Evolutionary conservation across 495 filamentous ascomycete species (phyloP).

Genomic region (Cenococcum geophilum): DNA sequence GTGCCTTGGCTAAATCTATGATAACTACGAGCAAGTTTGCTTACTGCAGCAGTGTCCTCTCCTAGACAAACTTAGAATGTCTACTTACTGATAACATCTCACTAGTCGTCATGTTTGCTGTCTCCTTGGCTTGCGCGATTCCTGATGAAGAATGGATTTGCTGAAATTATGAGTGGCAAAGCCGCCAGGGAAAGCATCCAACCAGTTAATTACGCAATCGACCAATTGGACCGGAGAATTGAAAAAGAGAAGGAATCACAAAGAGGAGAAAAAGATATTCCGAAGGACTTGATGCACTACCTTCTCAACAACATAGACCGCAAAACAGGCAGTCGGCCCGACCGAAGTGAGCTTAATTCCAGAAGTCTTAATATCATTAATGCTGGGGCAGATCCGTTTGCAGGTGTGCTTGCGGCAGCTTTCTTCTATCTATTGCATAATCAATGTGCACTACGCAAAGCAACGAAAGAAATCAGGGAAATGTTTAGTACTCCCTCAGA

Average conservation of each 20-base stretch:
- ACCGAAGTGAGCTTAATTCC: not conserved
- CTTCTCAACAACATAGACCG: not conserved
- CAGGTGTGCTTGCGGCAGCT: slow-evolving; percentile 24
- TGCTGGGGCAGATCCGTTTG: slow-evolving; percentile 20
- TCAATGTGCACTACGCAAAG: slow-evolving; percentile 21
- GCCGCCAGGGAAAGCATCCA: too few species aligned
- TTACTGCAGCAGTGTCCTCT: not conserved
- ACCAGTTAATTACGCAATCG: too few species aligned
- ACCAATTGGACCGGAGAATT: not conserved
- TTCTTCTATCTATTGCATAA: slow-evolving; percentile 37
- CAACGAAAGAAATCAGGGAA: slow-evolving; percentile 30
- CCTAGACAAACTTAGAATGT: too few species aligned
- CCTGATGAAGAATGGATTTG: too few species aligned
- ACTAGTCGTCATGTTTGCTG: too few species aligned
- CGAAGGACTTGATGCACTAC: not conserved
- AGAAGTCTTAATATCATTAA: not conserved
- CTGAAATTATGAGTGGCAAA: too few species aligned
- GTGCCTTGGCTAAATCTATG: not conserved
- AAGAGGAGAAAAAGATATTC: not conserved
- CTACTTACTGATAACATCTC: too few species aligned
- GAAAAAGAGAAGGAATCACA: not conserved
- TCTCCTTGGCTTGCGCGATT: too few species aligned
- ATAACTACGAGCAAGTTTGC: not conserved
- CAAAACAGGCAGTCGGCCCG: not conserved
- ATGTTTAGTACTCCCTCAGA: slow-evolving; percentile 46